phyloP scores from a whole-genome alignment of 192 early-diverging fungal genomes.

The Linnemannia exigua region DNA sequence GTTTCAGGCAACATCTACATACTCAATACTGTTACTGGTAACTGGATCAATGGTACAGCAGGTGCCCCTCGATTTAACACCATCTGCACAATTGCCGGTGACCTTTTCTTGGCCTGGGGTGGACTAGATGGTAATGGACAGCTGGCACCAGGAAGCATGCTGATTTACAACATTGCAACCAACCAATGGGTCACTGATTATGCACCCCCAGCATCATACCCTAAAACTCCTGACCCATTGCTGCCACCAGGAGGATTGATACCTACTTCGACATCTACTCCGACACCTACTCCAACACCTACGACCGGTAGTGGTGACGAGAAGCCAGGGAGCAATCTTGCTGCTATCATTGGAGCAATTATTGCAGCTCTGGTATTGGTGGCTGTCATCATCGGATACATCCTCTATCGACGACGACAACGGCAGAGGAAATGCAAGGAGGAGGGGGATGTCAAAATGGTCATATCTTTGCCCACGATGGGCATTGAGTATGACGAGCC shows the following conservation, averaged over 20 bases:
- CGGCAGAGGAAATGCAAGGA: background rate
- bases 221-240: background rate
- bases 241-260: too few species aligned
- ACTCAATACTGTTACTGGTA: background rate
- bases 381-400: background rate
- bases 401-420: background rate
- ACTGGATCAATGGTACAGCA: background rate
- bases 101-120: background rate
- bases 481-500: background rate
- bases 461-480: background rate
- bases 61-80: background rate
- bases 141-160: background rate
- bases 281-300: background rate
- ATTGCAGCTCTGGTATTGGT: background rate
- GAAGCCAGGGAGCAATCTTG: background rate
- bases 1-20: background rate
- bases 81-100: background rate
- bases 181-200: background rate
- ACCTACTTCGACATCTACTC: background rate
- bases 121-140: background rate
- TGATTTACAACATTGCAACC: background rate
- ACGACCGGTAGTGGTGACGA: background rate
- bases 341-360: background rate
- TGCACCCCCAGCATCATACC: background rate
- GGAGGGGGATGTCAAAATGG: background rate